Percentiles rank a stretch among this genome's conserved stretches.
Conservation (phyloP, 768 basidiomycete species). For the Gymnopilus dilepis region DNA sequence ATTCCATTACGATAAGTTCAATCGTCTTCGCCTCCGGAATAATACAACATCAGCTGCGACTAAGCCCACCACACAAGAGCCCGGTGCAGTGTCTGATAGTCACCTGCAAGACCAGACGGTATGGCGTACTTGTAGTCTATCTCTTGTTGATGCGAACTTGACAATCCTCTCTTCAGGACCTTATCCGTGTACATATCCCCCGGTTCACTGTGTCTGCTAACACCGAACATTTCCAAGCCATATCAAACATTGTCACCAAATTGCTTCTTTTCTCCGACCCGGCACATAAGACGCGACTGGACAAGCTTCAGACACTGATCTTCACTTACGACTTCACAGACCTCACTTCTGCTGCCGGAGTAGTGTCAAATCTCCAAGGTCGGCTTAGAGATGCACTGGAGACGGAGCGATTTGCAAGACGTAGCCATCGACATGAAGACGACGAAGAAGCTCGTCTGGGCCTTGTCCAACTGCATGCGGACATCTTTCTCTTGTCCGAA, state of each 20-base stretch:
- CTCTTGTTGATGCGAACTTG: neutral
- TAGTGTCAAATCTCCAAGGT: conserved; percentile 73
- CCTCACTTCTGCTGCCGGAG: conserved; percentile 68
- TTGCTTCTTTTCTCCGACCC: conserved; percentile 91
- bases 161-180: conserved; percentile 57
- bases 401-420: conserved; percentile 47
- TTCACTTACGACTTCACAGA: conserved; percentile 92
- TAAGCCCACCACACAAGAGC: conserved; percentile 43
- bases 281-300: conserved; percentile 75
- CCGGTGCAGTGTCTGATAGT: conserved; percentile 24
- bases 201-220: conserved; percentile 87
- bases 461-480: conserved; percentile 70
- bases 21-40: conserved; percentile 83
- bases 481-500: conserved; percentile 73
- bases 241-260: conserved; percentile 87
- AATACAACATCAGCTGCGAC: conserved; percentile 60
- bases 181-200: conserved; percentile 81
- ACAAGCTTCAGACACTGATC: conserved; percentile 80
- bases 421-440: conserved; percentile 43
- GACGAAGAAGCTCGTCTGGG: conserved; percentile 56
- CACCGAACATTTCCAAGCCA: conserved; percentile 79
- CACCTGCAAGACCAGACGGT: conserved; percentile 44
- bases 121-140: neutral
- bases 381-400: conserved; percentile 71
- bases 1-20: conserved; percentile 94